Conservation (phyloP, 2,329 filamentous ascomycete genomes). For the Diaporthe aspalathi region DNA sequence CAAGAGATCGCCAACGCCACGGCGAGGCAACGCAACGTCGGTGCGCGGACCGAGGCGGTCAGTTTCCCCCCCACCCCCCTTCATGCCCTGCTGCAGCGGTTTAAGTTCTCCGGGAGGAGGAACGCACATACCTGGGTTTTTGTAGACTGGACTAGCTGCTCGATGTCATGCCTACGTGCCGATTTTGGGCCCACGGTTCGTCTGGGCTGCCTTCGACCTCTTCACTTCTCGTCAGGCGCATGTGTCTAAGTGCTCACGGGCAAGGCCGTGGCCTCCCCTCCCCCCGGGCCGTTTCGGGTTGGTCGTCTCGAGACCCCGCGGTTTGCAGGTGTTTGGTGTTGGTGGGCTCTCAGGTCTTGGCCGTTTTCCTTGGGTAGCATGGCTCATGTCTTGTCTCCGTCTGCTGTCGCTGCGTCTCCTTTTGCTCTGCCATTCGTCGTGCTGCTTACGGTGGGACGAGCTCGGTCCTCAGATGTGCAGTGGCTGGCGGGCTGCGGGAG, state of each 20-base stretch:
- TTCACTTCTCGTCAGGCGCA: not conserved
- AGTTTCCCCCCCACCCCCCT: not conserved
- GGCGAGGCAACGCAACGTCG: conserved; percentile 22
- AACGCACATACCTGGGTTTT: not conserved
- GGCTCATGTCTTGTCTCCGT: not conserved
- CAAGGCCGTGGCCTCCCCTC: conserved; percentile 2
- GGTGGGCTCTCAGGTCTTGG: conserved; percentile 26
- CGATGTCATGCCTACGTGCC: not conserved
- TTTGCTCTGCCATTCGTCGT: not conserved
- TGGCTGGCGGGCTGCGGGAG: conserved; percentile 15
- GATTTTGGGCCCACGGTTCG: not conserved
- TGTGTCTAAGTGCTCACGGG: conserved; percentile 23
- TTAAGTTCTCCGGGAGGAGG: not conserved
- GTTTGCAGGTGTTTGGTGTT: conserved; percentile 18
- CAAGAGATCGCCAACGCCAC: conserved; percentile 16
- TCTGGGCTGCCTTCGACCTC: not conserved
- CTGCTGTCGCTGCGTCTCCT: not conserved
- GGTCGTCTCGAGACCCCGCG: conserved; percentile 23
- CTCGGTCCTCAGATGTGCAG: not conserved
- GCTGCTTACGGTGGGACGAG: conserved; percentile 22
- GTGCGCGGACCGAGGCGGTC: conserved; percentile 24
- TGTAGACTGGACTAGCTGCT: not conserved
- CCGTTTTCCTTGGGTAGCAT: conserved; percentile 23
- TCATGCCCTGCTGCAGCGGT: not conserved
- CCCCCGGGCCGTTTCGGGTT: conserved; percentile 23